phyloP scores from a whole-genome alignment of 768 basidiomycete genomes.

The Punctularia strigosozonata region DNA sequence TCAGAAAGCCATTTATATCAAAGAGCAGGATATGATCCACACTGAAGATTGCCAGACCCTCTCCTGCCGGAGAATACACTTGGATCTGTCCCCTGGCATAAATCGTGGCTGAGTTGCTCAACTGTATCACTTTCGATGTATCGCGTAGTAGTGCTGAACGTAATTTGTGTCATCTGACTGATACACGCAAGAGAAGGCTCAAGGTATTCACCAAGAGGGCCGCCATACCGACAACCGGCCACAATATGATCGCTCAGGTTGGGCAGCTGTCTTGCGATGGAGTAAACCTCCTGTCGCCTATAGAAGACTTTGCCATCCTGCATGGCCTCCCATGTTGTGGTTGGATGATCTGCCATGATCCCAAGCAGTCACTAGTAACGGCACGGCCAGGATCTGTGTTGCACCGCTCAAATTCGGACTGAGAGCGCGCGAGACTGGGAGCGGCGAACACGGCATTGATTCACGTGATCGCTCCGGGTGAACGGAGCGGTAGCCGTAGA shows the following conservation, averaged over 20 bases:
- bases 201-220: slow-evolving; percentile 63
- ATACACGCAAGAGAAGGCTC: slow-evolving; percentile 3
- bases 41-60: slow-evolving; percentile 54
- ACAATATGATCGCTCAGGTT: slow-evolving; percentile 71
- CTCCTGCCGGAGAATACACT: slow-evolving; percentile 79
- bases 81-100: slow-evolving; percentile 75
- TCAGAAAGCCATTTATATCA: too few relatives aligned
- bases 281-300: slow-evolving; percentile 73
- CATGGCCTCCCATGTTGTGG: slow-evolving; percentile 85
- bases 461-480: too few relatives aligned
- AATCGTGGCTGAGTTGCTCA: slow-evolving; percentile 45
- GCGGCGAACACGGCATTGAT: too few relatives aligned
- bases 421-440: too few relatives aligned
- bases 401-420: too few relatives aligned
- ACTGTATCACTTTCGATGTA: slow-evolving; percentile 61
- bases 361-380: too few relatives aligned
- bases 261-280: slow-evolving; percentile 66
- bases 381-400: too few relatives aligned
- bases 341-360: slow-evolving; percentile 54
- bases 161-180: neutral
- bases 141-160: slow-evolving; percentile 78
- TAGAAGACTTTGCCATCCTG: slow-evolving; percentile 83
- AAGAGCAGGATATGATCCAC: too few relatives aligned
- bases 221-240: slow-evolving; percentile 76
- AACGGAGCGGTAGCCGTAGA: too few relatives aligned